Percentiles rank a stretch among this genome's conserved stretches.
phyloP scores from a whole-genome alignment of 179 eudicot species.

The Amaranthus tricolor region DNA sequence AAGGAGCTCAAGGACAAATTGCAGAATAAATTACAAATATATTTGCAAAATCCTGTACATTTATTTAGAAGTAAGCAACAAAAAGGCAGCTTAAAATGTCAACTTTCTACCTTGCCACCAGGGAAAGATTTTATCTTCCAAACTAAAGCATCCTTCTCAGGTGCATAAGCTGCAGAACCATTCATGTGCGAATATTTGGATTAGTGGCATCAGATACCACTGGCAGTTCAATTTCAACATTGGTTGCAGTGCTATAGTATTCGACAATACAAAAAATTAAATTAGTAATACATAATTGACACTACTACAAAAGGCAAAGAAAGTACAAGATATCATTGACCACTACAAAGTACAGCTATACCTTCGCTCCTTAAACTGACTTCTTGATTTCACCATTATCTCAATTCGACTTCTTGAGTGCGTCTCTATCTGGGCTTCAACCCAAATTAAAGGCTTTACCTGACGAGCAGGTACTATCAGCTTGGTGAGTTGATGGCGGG shows the following conservation, averaged over 20 bases:
- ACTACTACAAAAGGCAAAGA: background rate
- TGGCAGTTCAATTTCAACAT: constrained; percentile 94
- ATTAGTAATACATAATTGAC: background rate
- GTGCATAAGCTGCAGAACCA: constrained; percentile 93
- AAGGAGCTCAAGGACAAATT: constrained; percentile 7
- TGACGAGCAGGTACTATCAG: constrained; percentile 15
- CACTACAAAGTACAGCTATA: constrained; percentile 21
- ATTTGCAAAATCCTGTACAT: background rate
- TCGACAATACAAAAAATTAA: constrained; percentile 16
- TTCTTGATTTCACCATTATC: constrained; percentile 74
- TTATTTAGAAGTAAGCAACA: background rate
- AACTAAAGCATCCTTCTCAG: constrained; percentile 80
- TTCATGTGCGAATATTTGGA: constrained; percentile 84
- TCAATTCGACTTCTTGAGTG: constrained; percentile 96
- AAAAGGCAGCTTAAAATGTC: background rate
- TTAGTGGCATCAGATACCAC: constrained; percentile 84
- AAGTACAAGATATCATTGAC: constrained; percentile 5
- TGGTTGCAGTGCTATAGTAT: constrained; percentile 78
- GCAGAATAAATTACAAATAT: background rate
- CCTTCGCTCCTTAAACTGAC: constrained; percentile 96
- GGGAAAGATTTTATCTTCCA: constrained; percentile 98
- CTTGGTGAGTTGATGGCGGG: no score
- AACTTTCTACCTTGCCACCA: constrained; percentile 76
- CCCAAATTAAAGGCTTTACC: constrained; percentile 97
- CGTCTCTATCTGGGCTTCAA: constrained; percentile 88